Conservation (phyloP, 345 rosid genomes). For the Melastoma malabathricum region DNA sequence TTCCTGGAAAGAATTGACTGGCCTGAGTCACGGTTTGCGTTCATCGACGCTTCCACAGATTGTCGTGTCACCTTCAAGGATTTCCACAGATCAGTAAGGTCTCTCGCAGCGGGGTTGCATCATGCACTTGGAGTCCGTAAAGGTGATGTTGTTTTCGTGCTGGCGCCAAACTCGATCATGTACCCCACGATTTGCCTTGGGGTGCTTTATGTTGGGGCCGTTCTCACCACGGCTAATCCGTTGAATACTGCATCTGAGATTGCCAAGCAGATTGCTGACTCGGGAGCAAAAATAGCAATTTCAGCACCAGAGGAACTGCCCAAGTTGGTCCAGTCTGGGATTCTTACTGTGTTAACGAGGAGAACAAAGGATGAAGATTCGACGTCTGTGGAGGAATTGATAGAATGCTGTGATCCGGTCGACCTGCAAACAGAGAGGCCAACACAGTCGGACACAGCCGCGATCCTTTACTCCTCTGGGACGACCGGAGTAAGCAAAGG, state of each 20-base stretch:
- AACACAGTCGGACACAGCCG: constrained; percentile 36
- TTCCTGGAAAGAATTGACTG: constrained; percentile 23
- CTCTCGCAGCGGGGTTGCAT: constrained; percentile 34
- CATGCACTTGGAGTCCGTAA: constrained; percentile 31
- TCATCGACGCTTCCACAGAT: constrained; percentile 25
- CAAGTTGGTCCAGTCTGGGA: constrained; percentile 20
- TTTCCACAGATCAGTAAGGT: constrained; percentile 25
- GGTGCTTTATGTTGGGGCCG: constrained; percentile 37
- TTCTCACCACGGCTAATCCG: constrained; percentile 45
- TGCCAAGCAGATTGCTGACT: constrained; percentile 33
- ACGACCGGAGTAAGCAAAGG: constrained; percentile 60
- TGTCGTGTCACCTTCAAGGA: constrained; percentile 24
- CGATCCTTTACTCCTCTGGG: constrained; percentile 53
- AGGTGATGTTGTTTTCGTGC: constrained; percentile 41
- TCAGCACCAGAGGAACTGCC: constrained; percentile 32
- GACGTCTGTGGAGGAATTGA: constrained; percentile 30
- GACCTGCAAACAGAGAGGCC: constrained; percentile 12
- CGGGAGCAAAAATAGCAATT: constrained; percentile 34
- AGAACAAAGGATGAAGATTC: constrained; percentile 6
- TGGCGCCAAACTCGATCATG: constrained; percentile 43
- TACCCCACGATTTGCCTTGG: constrained; percentile 40
- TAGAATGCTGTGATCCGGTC: constrained; percentile 24
- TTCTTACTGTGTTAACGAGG: constrained; percentile 22
- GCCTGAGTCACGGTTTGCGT: constrained; percentile 22
- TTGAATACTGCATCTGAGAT: constrained; percentile 36